Evolutionary conservation across 2,329 filamentous ascomycete genomes (phyloP), one percentile per base, ranked within the genome.

Genomic region (Monosporascus sp.): DNA sequence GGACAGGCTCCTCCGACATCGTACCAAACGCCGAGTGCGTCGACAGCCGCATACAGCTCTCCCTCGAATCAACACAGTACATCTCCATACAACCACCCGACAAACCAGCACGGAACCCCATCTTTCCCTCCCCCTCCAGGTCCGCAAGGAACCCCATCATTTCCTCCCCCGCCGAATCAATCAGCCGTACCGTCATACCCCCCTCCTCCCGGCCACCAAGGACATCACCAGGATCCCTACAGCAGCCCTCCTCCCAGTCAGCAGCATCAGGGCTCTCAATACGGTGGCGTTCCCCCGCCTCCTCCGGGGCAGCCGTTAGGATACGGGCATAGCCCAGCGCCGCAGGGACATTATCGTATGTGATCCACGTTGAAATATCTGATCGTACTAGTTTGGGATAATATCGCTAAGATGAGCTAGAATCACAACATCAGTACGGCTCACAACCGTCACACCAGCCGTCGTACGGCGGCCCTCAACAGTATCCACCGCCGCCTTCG

Each of bases 1-100:
- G 86, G 84, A 52, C 75, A 80, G 53, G 82, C 85, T 40, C 86
- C 86, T 14, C 80, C 82, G n/a, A 69, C 78, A 16, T 78, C 81
- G 7, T 86, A 86, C 65, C 79, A 85, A 61, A 70, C 75, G 27
- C 60, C 67, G 49, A 60, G 50, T 51, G 53, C 58, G 48, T 57
- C 68, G 47, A 59, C 65, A 35, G 51, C 62, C 37, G 52, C 69
- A 45, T 67, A 69, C 51, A 64, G 58, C 54, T 63, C 68, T 14
- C 52, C 61, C n/a, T 56, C 63, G 37, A 58, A 60, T 49, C 58
- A 62, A 52, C 63, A 65, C 37, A 49, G 65, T 27, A 65, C 67
- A 24, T 53, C 60, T 43, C 57, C 62, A 49, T 62, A 58, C 51
- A 60, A 52, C 38, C 40, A 54, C 22, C 57, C 60, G 5, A 53